A percentile compares a stretch with the other conserved stretches of the same genome.
Evolutionary conservation across 192 early-diverging fungal genomes (phyloP).

Genomic region (Thoreauomyces humboldtii): DNA sequence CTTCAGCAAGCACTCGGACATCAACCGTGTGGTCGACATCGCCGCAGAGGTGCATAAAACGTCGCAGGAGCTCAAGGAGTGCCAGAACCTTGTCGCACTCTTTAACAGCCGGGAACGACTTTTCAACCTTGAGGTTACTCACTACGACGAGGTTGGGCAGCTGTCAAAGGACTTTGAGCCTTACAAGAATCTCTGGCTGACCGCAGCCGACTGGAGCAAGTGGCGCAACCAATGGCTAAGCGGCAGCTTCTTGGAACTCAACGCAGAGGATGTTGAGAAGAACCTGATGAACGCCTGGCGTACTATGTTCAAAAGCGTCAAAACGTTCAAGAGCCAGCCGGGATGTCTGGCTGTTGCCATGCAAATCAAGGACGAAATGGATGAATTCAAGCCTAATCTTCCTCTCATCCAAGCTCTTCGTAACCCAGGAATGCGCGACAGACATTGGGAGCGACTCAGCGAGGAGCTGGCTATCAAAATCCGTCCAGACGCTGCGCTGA

Average conservation of each 20-base stretch:
- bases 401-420: conserved; percentile 59
- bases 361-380: conserved; percentile 60
- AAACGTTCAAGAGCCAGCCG: conserved; percentile 51
- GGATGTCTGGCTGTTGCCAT: conserved; percentile 52
- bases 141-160: conserved; percentile 55
- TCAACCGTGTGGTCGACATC: conserved; percentile 49
- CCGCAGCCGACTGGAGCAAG: conserved; percentile 57
- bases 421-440: conserved; percentile 61
- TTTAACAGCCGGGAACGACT: conserved; percentile 58
- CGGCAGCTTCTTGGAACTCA: conserved; percentile 55
- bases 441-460: conserved; percentile 56
- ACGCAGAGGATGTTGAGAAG: conserved; percentile 59
- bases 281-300: conserved; percentile 54
- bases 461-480: conserved; percentile 52
- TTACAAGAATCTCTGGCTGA: conserved; percentile 56
- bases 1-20: conserved; percentile 51
- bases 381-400: conserved; percentile 59
- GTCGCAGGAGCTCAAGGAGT: conserved; percentile 53
- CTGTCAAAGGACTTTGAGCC: conserved; percentile 59
- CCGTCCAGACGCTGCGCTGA: conserved; percentile 47
- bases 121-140: conserved; percentile 56
- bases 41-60: conserved; percentile 52
- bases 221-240: conserved; percentile 53
- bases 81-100: conserved; percentile 44
- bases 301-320: conserved; percentile 57